Percentiles rank a stretch among this genome's conserved stretches.
Conservation (phyloP, 2,329 filamentous ascomycete species). For the Exophiala lecanii-corni region DNA sequence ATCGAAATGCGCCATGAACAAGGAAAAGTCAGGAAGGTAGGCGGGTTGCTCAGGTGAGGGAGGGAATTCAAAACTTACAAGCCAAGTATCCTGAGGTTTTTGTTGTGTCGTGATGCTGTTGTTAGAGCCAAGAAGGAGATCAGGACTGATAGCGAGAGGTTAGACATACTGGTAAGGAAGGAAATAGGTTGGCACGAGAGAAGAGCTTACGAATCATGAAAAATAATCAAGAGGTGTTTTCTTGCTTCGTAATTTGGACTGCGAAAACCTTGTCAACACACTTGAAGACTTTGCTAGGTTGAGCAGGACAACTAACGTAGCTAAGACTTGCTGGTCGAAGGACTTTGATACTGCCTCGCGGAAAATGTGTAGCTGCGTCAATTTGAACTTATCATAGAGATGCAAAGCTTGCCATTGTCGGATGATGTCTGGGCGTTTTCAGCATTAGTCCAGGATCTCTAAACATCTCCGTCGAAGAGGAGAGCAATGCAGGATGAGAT, state of each 20-base stretch:
- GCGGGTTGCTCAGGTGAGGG: neutral
- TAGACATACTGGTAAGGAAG: neutral
- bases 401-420: constrained; percentile 69
- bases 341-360: constrained; percentile 66
- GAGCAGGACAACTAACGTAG: constrained; percentile 51
- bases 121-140: constrained; percentile 59
- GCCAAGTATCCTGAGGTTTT: constrained; percentile 79
- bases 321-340: constrained; percentile 81
- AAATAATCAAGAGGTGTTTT: constrained; percentile 71
- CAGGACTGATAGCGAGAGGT: constrained; percentile 49
- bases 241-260: constrained; percentile 62
- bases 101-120: constrained; percentile 67
- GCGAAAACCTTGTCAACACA: constrained; percentile 5
- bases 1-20: neutral
- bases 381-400: constrained; percentile 67
- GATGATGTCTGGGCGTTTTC: constrained; percentile 66
- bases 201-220: constrained; percentile 61
- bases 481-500: too few relatives aligned
- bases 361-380: constrained; percentile 77
- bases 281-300: neutral
- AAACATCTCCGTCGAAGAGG: too few relatives aligned
- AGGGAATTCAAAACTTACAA: constrained; percentile 55
- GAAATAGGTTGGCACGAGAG: neutral
- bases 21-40: neutral
- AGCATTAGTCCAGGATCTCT: too few relatives aligned